Evolutionary conservation across 164 flowering plant species (phyloP), one percentile per base, ranked within the genome.

Genomic region (Dillenia suffruticosa): DNA sequence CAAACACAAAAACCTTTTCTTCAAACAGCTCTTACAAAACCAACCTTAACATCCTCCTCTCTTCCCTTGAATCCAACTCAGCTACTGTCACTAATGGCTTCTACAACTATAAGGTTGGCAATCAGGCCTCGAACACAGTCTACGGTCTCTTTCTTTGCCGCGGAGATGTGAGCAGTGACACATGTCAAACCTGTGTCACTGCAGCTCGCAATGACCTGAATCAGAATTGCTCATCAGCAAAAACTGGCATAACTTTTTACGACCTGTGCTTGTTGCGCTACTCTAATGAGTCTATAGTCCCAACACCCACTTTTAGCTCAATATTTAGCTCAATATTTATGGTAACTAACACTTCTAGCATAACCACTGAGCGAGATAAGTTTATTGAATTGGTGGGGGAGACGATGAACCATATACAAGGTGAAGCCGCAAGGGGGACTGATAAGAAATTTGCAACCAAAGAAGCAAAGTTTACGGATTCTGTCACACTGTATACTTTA

Each of bases 201-300:
- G 49, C 22, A 17, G 49, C 74, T 2, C 14, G 22, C n/a, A 4
- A 13, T 9, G 48, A 58, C 50, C 48, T 74, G 22, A 47, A 9
- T 9, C 8, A 49, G 5, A 11, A 6, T 5, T 74, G 77, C 46
- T 65, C 77, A 10, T 4, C 40, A 32, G 40, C 46, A 51, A 24
- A 69, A 57, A 11, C 51, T 52, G 57, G 76, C 69, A 53, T 61
- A 12, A 9, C 19, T 5, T 69, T 71, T 68, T 57, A 72, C 45
- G 74, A 68, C 26, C 9, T 50, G 6, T 76, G 79, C 56, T 57
- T 65, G 65, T 9, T 76, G 2, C 61, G 71, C 19, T 72, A 72
- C 64, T 72, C 79, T 9, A 63, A 72, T 47, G 16, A 13, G 2
- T 6, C 53, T 12, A 5, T 49, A 19, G 44, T 14, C 43, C 22